A percentile compares a stretch with the other conserved stretches of the same genome.
These are phyloP conservation scores for Pleurotus eryngii DNA, from an alignment of 768 basidiomycete genomes.

Conservation along the genomic window DNA sequence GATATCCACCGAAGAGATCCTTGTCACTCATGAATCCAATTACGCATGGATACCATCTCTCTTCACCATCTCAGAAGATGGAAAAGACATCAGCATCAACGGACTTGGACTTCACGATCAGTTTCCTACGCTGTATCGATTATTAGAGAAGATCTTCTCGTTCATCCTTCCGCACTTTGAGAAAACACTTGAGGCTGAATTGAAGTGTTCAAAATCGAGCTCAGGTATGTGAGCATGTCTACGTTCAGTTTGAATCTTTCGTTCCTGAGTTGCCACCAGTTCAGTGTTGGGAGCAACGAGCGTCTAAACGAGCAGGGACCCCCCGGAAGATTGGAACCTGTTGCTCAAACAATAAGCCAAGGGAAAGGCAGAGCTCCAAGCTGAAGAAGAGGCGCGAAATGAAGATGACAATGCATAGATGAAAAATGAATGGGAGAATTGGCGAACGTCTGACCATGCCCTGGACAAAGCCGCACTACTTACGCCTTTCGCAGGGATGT, in stretches of 20 bases:
- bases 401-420: background rate
- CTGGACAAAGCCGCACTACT: background rate
- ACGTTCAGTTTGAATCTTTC: background rate
- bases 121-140: constrained; percentile 9
- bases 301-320: background rate
- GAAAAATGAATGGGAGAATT: background rate
- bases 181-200: constrained; percentile 1
- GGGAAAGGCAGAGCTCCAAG: background rate
- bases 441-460: background rate
- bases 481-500: background rate
- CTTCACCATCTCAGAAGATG: constrained; percentile 11
- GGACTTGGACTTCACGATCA: constrained; percentile 12
- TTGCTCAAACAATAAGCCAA: background rate
- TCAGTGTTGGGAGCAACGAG: background rate
- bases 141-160: constrained; percentile 13
- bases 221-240: too few species aligned
- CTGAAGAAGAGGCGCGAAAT: background rate
- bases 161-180: constrained; percentile 12
- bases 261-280: background rate
- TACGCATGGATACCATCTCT: constrained; percentile 15
- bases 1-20: too few species aligned
- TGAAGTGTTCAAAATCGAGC: too few species aligned
- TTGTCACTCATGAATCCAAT: too few species aligned
- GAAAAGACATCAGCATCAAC: constrained; percentile 14
- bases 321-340: background rate